These are phyloP conservation scores for Pelargonium fulgidum DNA, from an alignment of 441 rosid genomes.

Conservation along the genomic window DNA sequence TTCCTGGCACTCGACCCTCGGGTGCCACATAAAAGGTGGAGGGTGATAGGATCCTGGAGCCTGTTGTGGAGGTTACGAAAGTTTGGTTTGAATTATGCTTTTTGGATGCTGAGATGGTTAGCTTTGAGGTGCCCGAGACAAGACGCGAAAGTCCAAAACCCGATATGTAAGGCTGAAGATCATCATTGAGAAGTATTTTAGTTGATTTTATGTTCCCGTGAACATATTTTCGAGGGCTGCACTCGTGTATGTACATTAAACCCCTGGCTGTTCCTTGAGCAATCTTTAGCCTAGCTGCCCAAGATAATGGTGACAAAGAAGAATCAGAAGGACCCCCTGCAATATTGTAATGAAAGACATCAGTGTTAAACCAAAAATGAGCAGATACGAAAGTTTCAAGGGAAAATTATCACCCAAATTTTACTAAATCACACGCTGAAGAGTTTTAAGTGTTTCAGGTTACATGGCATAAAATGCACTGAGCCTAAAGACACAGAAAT, in stretches of 20 bases:
- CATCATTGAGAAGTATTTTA: conserved; percentile 71
- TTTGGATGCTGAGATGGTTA: too few relatives aligned
- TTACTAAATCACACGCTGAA: too few relatives aligned
- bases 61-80: neutral
- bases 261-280: conserved; percentile 83
- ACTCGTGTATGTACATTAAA: conserved; percentile 85
- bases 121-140: conserved; percentile 42
- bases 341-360: neutral
- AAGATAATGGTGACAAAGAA: conserved; percentile 58
- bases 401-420: too few relatives aligned
- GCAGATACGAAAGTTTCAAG: too few relatives aligned
- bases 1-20: conserved; percentile 4
- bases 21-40: neutral
- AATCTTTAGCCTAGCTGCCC: conserved; percentile 73
- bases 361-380: too few relatives aligned
- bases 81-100: conserved; percentile 44
- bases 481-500: too few relatives aligned
- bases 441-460: too few relatives aligned
- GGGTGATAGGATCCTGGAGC: neutral
- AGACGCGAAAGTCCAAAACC: conserved; percentile 78
- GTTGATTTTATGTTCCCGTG: conserved; percentile 86
- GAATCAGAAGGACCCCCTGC: conserved; percentile 69
- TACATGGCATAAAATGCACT: too few relatives aligned
- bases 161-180: conserved; percentile 60
- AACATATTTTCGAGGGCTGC: conserved; percentile 79